A percentile compares a stretch with the other conserved stretches of the same genome.
Evolutionary conservation across 306 rosid species (phyloP).

Genomic region (Gastrolobium bilobum): DNA sequence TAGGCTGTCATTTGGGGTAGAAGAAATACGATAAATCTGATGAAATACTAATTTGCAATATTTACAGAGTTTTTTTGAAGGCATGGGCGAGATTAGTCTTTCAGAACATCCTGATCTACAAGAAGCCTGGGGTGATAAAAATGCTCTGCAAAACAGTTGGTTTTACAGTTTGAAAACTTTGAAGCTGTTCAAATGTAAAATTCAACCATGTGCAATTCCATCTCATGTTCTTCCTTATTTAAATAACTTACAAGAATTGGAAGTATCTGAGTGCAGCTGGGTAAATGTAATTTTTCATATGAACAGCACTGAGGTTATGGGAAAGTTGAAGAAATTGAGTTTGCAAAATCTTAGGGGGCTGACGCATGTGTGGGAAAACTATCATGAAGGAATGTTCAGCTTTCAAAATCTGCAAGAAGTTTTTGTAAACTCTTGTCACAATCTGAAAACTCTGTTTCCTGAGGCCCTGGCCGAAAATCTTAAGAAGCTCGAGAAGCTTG

Average conservation of each 20-base stretch:
- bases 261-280: background rate
- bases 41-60: background rate
- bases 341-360: background rate
- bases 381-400: background rate
- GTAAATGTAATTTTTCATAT: background rate
- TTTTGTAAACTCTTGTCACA: background rate
- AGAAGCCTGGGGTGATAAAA: background rate
- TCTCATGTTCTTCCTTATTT: background rate
- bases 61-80: background rate
- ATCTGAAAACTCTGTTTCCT: background rate
- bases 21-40: background rate
- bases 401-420: background rate
- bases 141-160: background rate
- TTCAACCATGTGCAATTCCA: background rate
- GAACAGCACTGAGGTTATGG: background rate
- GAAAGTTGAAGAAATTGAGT: background rate
- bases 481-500: background rate
- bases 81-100: background rate
- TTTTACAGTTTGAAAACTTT: background rate
- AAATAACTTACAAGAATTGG: background rate
- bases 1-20: background rate
- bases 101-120: background rate
- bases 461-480: background rate
- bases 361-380: background rate
- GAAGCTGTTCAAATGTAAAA: background rate